These are phyloP conservation scores for Pezicula neosporulosa DNA, from an alignment of 2,329 filamentous ascomycete genomes.

Conservation along the genomic window DNA sequence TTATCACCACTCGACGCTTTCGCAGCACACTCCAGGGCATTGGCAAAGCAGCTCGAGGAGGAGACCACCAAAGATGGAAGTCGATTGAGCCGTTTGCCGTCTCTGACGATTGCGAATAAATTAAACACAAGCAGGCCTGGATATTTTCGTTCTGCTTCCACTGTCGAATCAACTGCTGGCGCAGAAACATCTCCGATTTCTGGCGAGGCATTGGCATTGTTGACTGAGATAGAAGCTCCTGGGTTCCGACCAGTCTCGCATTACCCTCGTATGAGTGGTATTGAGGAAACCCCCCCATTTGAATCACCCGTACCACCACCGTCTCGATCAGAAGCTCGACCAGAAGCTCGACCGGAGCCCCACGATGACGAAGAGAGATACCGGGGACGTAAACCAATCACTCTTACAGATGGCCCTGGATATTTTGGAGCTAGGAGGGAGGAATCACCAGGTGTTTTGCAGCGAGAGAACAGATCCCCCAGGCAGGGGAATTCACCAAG, in stretches of 20 bases:
- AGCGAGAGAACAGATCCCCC: conserved; percentile 20
- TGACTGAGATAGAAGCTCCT: conserved; percentile 50
- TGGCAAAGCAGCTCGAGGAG: conserved; percentile 78
- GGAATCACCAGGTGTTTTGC: conserved; percentile 53
- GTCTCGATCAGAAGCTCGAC: too few species aligned
- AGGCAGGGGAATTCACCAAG: conserved; percentile 14
- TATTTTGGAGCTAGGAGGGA: conserved; percentile 53
- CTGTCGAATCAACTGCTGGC: conserved; percentile 37
- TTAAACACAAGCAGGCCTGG: conserved; percentile 74
- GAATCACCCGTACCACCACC: neutral
- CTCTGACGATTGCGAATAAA: conserved; percentile 78
- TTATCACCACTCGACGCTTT: conserved; percentile 95
- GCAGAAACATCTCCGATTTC: conserved; percentile 36
- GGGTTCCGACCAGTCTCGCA: conserved; percentile 64
- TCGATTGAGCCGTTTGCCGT: conserved; percentile 81
- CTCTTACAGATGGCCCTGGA: conserved; percentile 5
- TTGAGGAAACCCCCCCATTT: neutral
- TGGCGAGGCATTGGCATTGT: conserved; percentile 41
- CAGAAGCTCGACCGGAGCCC: conserved; percentile 8
- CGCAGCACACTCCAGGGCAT: conserved; percentile 81
- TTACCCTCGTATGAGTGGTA: conserved; percentile 66
- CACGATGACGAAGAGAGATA: conserved; percentile 20
- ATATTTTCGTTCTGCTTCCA: conserved; percentile 74
- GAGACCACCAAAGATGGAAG: conserved; percentile 70
- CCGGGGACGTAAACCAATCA: conserved; percentile 18